Conservation (phyloP, 495 filamentous ascomycete species). For the Achaetomiella virescens region DNA sequence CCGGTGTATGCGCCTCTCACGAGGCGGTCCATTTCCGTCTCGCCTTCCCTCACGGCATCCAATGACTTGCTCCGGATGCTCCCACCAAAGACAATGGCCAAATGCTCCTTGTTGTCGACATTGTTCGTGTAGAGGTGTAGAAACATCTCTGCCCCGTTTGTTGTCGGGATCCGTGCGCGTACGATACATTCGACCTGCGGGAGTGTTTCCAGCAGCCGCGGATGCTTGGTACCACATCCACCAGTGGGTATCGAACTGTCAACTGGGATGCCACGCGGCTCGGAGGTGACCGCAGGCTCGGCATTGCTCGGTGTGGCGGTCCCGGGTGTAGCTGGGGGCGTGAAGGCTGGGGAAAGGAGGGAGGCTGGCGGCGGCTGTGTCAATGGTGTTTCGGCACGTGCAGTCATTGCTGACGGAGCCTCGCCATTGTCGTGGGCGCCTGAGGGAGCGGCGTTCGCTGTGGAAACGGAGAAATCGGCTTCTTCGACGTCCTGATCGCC, state of each 20-base stretch:
- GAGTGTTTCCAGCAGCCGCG: constrained; percentile 60
- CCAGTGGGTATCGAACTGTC: constrained; percentile 46
- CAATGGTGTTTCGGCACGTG: constrained; percentile 10
- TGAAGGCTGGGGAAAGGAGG: constrained; percentile 70
- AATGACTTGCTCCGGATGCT: constrained; percentile 74
- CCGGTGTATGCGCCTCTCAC: constrained; percentile 90
- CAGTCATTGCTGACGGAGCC: background rate
- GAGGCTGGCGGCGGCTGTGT: constrained; percentile 34
- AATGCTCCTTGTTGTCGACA: constrained; percentile 89
- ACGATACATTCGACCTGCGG: constrained; percentile 77
- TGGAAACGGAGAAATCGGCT: constrained; percentile 18
- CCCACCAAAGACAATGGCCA: constrained; percentile 94
- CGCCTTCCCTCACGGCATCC: constrained; percentile 73
- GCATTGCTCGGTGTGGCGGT: constrained; percentile 45
- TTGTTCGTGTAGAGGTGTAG: constrained; percentile 91
- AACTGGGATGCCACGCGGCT: constrained; percentile 48
- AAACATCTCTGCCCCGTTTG: constrained; percentile 90
- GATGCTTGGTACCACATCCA: constrained; percentile 50
- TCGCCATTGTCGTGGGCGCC: background rate
- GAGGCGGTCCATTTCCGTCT: constrained; percentile 95
- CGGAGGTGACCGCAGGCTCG: constrained; percentile 16
- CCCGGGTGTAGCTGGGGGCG: constrained; percentile 71
- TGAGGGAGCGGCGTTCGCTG: background rate
- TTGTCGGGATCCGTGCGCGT: constrained; percentile 78
- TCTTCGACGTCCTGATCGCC: constrained; percentile 18